Percentiles rank a stretch among this genome's conserved stretches.
Evolutionary conservation across 2,329 filamentous ascomycete species (phyloP).

Genomic region (Ophiostoma sp.): DNA sequence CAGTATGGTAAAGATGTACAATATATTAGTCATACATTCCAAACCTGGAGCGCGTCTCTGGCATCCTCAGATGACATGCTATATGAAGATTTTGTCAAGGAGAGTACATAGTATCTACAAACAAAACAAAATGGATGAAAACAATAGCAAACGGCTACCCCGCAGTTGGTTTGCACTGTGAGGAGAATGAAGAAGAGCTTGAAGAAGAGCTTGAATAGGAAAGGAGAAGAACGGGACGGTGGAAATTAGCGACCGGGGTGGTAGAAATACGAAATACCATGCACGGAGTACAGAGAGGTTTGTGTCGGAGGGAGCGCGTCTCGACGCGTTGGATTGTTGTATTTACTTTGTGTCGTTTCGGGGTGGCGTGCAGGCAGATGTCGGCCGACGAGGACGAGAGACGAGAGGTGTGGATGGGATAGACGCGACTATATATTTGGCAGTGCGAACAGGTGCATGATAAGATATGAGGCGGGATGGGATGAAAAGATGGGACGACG

Average conservation of each 20-base stretch:
- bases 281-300: too few relatives aligned
- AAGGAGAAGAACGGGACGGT: not conserved
- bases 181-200: not conserved
- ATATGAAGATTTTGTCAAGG: not conserved
- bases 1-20: not conserved
- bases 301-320: not conserved
- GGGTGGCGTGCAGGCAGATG: not conserved
- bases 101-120: not conserved
- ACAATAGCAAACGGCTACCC: slow-evolving; percentile 7
- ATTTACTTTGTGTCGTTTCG: slow-evolving; percentile 8
- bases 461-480: not conserved
- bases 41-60: not conserved
- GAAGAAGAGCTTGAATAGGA: not conserved
- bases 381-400: too few relatives aligned
- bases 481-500: not conserved
- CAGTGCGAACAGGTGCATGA: not conserved
- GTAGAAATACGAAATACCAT: not conserved
- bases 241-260: slow-evolving; percentile 1
- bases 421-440: not conserved
- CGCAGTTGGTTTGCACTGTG: slow-evolving; percentile 1
- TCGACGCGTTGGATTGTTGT: not conserved
- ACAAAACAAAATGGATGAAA: not conserved
- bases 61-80: too few relatives aligned
- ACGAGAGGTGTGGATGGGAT: not conserved
- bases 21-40: not conserved